These are phyloP conservation scores for Diaporthe sp. DNA, from an alignment of 2,329 filamentous ascomycete genomes.

Conservation along the genomic window DNA sequence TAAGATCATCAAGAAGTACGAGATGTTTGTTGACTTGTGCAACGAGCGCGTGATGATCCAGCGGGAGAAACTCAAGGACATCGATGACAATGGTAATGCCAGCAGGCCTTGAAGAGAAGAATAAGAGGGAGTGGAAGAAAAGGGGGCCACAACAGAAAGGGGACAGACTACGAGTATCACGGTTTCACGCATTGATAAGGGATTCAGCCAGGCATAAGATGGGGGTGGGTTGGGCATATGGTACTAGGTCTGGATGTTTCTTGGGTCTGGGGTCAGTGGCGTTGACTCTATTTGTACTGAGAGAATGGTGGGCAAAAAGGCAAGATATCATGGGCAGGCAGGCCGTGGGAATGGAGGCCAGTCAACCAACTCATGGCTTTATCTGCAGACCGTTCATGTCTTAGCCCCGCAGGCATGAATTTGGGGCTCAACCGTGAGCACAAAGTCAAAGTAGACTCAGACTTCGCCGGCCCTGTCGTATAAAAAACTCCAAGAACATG, in stretches of 20 bases:
- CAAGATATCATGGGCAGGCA: not conserved
- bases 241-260: slow-evolving; percentile 15
- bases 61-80: slow-evolving; percentile 63
- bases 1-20: slow-evolving; percentile 72
- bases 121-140: not conserved
- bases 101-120: slow-evolving; percentile 23
- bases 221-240: slow-evolving; percentile 6
- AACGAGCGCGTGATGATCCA: slow-evolving; percentile 76
- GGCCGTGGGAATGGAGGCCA: slow-evolving; percentile 14
- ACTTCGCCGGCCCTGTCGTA: not conserved
- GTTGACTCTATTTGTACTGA: slow-evolving; percentile 27
- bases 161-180: slow-evolving; percentile 15
- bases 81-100: slow-evolving; percentile 43
- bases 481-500: not conserved
- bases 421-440: not conserved
- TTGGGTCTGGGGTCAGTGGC: slow-evolving; percentile 30
- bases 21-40: slow-evolving; percentile 79
- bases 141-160: not conserved
- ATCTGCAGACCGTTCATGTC: not conserved
- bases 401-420: not conserved
- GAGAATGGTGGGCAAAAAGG: slow-evolving; percentile 15
- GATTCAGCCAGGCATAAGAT: slow-evolving; percentile 31
- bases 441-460: not conserved
- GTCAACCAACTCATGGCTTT: slow-evolving; percentile 2
- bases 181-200: slow-evolving; percentile 36